Conservation (phyloP, 768 basidiomycete genomes). For the Suillus clintonianus region DNA sequence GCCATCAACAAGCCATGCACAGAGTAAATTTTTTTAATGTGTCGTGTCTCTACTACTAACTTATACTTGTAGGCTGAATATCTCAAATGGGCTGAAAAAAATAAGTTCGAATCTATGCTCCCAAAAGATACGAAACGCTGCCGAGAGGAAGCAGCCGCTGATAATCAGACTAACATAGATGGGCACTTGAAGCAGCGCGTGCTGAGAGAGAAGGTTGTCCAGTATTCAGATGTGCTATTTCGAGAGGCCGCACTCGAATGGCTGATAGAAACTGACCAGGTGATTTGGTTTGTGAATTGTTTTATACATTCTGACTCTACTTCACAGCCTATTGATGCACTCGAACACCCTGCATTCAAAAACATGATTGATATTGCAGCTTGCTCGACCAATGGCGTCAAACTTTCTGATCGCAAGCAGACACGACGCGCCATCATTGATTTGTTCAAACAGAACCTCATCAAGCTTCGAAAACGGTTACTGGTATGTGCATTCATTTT, state of each 20-base stretch:
- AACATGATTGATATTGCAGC: constrained; percentile 31
- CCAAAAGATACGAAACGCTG: constrained; percentile 17
- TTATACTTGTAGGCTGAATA: constrained; percentile 2
- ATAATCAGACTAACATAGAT: background rate
- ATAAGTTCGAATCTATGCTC: constrained; percentile 24
- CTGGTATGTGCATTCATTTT: constrained; percentile 3
- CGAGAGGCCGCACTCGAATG: constrained; percentile 36
- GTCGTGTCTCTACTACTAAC: too few species aligned
- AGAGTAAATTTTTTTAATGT: too few species aligned
- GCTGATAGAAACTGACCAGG: constrained; percentile 42
- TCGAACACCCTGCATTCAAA: constrained; percentile 32
- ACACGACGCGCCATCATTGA: constrained; percentile 2
- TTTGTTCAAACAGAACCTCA: constrained; percentile 3
- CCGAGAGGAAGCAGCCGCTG: background rate
- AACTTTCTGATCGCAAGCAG: background rate
- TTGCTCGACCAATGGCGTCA: constrained; percentile 36
- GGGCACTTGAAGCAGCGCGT: background rate
- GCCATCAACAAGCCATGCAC: too few species aligned
- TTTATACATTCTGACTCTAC: background rate
- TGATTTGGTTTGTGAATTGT: constrained; percentile 11
- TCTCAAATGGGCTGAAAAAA: constrained; percentile 11
- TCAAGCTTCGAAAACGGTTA: background rate
- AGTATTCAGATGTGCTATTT: constrained; percentile 31
- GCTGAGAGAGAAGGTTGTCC: constrained; percentile 18
- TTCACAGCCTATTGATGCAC: constrained; percentile 31